These are phyloP conservation scores for Juglanconis juglandina DNA, from an alignment of 2,329 filamentous ascomycete genomes.

Conservation along the genomic window DNA sequence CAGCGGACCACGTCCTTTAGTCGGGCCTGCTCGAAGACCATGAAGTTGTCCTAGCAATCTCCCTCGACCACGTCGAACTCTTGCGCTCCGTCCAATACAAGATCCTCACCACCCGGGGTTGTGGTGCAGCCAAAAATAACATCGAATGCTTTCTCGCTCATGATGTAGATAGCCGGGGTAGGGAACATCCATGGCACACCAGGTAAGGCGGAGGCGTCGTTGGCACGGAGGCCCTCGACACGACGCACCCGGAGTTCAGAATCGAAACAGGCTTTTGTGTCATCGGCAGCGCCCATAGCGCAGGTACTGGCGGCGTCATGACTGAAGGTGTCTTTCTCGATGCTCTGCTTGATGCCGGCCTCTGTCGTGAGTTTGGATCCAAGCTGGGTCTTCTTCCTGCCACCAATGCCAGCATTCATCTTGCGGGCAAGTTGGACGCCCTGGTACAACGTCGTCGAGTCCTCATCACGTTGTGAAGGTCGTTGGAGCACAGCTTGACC, in stretches of 20 bases:
- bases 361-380: not conserved
- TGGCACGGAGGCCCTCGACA: not conserved
- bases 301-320: not conserved
- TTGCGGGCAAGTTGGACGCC: not conserved
- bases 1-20: too few relatives aligned
- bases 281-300: not conserved
- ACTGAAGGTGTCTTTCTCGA: not conserved
- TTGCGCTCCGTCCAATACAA: not conserved
- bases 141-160: not conserved
- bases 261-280: not conserved
- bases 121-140: not conserved
- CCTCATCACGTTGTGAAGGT: too few relatives aligned
- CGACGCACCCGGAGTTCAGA: not conserved
- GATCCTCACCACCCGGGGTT: not conserved
- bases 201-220: not conserved
- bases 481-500: too few relatives aligned
- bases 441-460: not conserved
- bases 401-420: not conserved
- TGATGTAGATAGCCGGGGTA: not conserved
- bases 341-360: not conserved
- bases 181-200: not conserved
- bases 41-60: not conserved
- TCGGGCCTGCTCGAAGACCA: not conserved
- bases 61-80: not conserved
- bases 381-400: not conserved